These are phyloP conservation scores for Royoungia palumana DNA, from an alignment of 768 basidiomycete genomes.

Conservation along the genomic window DNA sequence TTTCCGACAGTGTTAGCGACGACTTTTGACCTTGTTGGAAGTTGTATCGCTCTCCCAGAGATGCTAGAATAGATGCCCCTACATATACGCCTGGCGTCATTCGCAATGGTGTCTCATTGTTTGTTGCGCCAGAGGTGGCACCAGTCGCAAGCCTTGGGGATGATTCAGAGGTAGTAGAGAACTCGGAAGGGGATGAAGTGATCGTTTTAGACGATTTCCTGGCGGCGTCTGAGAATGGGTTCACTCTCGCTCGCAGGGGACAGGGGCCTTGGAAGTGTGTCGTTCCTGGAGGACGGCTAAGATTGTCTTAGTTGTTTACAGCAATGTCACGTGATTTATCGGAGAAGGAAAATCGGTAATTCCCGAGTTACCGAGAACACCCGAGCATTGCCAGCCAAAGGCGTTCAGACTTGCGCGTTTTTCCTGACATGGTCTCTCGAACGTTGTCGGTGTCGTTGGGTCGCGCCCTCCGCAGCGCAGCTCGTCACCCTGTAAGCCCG, in stretches of 20 bases:
- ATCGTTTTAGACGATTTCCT: conserved; percentile 33
- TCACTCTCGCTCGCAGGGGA: conserved; percentile 34
- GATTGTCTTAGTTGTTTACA: conserved; percentile 3
- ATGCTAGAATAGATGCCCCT: conserved; percentile 1
- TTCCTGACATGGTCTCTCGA: conserved; percentile 43
- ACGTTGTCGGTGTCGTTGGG: conserved; percentile 44
- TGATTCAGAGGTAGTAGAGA: not conserved
- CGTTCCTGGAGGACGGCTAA: conserved; percentile 32
- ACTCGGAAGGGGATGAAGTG: not conserved
- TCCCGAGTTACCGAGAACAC: conserved; percentile 31
- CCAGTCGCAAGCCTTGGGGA: not conserved
- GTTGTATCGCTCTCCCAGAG: conserved; percentile 42
- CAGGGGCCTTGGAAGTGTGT: conserved; percentile 42
- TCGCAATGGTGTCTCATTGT: conserved; percentile 21
- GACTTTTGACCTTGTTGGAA: conserved; percentile 16
- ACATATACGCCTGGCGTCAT: conserved; percentile 4
- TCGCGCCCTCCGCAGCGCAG: conserved; percentile 38
- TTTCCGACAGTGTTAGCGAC: not conserved
- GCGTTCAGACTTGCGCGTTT: conserved; percentile 16
- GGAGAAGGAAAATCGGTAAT: conserved; percentile 25
- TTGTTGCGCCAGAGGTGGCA: conserved; percentile 21
- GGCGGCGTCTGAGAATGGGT: conserved; percentile 56
- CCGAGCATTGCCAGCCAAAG: conserved; percentile 24
- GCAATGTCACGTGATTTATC: conserved; percentile 9
- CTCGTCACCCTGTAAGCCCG: conserved; percentile 36